These are phyloP conservation scores for Neurospora hispaniola DNA, from an alignment of 495 filamentous ascomycete species.

Conservation along the genomic window DNA sequence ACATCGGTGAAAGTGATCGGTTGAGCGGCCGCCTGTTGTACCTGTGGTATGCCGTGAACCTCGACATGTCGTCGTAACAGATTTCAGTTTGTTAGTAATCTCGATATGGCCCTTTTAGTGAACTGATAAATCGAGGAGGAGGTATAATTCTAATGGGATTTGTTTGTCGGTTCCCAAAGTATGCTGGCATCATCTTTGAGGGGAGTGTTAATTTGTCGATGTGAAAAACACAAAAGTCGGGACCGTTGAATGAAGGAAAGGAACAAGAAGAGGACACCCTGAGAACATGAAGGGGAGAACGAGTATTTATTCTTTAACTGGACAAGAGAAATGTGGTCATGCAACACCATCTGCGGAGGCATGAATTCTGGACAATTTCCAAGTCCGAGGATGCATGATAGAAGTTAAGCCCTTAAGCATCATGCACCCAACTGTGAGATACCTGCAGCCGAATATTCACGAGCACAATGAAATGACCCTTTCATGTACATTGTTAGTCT, in stretches of 20 bases:
- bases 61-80: neutral
- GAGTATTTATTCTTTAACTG: neutral
- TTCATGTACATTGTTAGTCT: neutral
- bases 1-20: neutral
- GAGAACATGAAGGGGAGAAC: neutral
- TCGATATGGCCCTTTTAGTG: neutral
- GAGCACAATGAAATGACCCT: neutral
- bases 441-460: neutral
- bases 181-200: neutral
- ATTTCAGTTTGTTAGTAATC: neutral
- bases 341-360: neutral
- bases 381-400: neutral
- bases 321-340: neutral
- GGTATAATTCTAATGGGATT: neutral
- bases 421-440: neutral
- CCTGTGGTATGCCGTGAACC: neutral
- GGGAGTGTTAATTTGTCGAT: neutral
- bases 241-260: neutral
- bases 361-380: neutral
- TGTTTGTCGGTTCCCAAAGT: neutral
- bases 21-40: neutral
- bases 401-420: neutral
- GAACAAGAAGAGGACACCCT: neutral
- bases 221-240: neutral
- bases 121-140: neutral